Conservation (phyloP, 257 asterid species). For the Phtheirospermum japonicum region DNA sequence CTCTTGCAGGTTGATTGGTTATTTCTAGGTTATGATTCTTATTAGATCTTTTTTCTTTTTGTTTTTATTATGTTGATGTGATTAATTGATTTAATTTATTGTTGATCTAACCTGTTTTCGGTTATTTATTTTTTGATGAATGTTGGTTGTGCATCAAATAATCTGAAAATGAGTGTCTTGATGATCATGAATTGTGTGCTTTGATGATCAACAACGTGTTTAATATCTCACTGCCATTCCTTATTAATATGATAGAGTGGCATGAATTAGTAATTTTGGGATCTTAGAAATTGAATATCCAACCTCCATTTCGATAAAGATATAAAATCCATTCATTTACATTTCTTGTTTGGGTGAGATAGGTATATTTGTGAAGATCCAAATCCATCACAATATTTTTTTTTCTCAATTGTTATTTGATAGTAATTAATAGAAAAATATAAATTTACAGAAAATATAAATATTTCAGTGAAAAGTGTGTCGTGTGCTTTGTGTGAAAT, state of each 20-base stretch:
- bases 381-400: neutral
- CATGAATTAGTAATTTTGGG: too few species aligned
- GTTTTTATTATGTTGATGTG: neutral
- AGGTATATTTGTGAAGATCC: slow-evolving; percentile 16
- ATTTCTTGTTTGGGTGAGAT: neutral
- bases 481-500: neutral
- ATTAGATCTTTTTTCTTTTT: slow-evolving; percentile 3
- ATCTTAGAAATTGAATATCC: too few species aligned
- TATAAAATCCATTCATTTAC: neutral
- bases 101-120: slow-evolving; percentile 31
- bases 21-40: neutral
- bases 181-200: slow-evolving; percentile 17
- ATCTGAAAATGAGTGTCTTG: slow-evolving; percentile 25
- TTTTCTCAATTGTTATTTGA: too few species aligned
- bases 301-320: too few species aligned
- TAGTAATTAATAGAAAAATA: neutral
- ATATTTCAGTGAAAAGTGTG: neutral
- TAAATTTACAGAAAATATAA: neutral
- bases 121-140: slow-evolving; percentile 17
- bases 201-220: slow-evolving; percentile 16
- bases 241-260: too few species aligned
- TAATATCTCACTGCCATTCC: slow-evolving; percentile 3
- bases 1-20: slow-evolving; percentile 28
- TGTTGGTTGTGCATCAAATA: slow-evolving; percentile 17
- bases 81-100: neutral